A percentile compares a stretch with the other conserved stretches of the same genome.
Conservation (phyloP, 2,329 filamentous ascomycete genomes). For the Pestalotiopsis sp. region DNA sequence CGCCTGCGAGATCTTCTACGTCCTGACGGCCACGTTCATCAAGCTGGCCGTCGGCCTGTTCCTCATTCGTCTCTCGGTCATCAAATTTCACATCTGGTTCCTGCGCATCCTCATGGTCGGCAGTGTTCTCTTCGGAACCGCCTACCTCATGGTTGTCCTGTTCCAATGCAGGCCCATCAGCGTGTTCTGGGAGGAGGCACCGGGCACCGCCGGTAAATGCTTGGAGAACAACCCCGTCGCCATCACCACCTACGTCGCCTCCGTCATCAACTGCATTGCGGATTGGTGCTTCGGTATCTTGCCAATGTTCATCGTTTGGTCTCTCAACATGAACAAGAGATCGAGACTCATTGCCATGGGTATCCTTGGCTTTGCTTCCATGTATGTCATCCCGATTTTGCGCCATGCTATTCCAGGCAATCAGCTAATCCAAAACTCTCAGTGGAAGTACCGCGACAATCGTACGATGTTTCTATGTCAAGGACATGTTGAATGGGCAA, state of each 20-base stretch:
- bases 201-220: constrained; percentile 12
- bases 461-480: background rate
- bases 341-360: constrained; percentile 11
- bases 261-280: constrained; percentile 12
- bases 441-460: constrained; percentile 11
- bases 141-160: constrained; percentile 9
- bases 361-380: constrained; percentile 15
- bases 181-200: constrained; percentile 14
- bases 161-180: constrained; percentile 12
- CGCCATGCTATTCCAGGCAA: background rate
- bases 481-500: constrained; percentile 5
- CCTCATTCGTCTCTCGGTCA: constrained; percentile 12
- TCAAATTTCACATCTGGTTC: background rate
- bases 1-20: constrained; percentile 3
- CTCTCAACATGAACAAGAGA: constrained; percentile 10
- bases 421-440: background rate
- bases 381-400: background rate
- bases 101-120: constrained; percentile 8
- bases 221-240: constrained; percentile 7
- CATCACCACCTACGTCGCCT: constrained; percentile 6
- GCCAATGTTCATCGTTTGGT: constrained; percentile 14
- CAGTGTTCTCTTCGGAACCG: constrained; percentile 7
- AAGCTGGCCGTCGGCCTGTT: constrained; percentile 14
- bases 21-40: constrained; percentile 5
- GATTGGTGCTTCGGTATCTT: constrained; percentile 13